Conservation (phyloP, 306 rosid genomes). For the Gynostemma pentaphyllum region DNA sequence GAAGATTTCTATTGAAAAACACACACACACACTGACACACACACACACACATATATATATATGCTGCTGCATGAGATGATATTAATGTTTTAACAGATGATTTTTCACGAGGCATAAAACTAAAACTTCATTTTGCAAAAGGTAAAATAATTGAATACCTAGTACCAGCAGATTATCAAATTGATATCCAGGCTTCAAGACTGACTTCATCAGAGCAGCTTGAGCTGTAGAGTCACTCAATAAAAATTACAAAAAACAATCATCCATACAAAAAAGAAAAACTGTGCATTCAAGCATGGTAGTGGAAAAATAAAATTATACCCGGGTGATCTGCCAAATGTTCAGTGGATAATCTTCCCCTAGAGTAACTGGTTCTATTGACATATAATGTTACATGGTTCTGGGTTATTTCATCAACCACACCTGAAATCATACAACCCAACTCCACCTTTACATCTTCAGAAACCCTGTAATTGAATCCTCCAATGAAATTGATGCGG, state of each 20-base stretch:
- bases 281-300: background rate
- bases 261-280: conserved; percentile 7
- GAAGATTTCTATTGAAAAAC: no score
- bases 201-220: conserved; percentile 51
- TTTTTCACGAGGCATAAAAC: no score
- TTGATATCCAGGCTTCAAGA: conserved; percentile 76
- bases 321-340: conserved; percentile 94
- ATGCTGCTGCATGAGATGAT: background rate
- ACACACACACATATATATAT: no score
- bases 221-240: conserved; percentile 39
- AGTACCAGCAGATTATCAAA: conserved; percentile 72
- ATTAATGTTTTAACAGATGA: background rate
- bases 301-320: conserved; percentile 14
- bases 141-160: conserved; percentile 32
- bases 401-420: conserved; percentile 59
- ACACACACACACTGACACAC: no score
- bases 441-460: conserved; percentile 48
- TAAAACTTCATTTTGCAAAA: background rate
- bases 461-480: conserved; percentile 51
- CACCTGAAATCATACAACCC: conserved; percentile 75
- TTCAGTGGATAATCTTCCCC: conserved; percentile 63
- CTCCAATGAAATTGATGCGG: conserved; percentile 9
- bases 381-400: conserved; percentile 48
- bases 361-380: conserved; percentile 42
- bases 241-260: conserved; percentile 10